Conservation (phyloP, 2,329 filamentous ascomycete species). For the Ascochyta clinopodiicola region DNA sequence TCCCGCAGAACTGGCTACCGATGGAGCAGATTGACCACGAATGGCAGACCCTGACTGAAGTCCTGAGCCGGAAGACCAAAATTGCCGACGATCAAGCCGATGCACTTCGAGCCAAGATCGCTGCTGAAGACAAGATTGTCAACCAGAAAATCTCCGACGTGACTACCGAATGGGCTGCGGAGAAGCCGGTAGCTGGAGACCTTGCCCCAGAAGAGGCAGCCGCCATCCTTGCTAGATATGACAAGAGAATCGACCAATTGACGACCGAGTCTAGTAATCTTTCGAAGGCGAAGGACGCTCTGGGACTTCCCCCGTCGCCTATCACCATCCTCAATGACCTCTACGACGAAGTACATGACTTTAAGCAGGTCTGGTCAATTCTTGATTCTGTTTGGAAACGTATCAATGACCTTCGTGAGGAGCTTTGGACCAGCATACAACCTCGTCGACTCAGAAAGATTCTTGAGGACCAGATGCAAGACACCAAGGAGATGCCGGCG, state of each 20-base stretch:
- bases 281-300: conserved; percentile 92
- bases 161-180: conserved; percentile 87
- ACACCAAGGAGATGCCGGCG: conserved; percentile 99
- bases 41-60: conserved; percentile 92
- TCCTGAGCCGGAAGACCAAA: conserved; percentile 89
- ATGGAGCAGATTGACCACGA: conserved; percentile 96
- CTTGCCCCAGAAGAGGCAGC: conserved; percentile 91
- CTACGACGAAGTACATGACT: conserved; percentile 95
- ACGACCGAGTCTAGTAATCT: conserved; percentile 93
- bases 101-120: conserved; percentile 91
- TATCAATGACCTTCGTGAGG: conserved; percentile 90
- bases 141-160: conserved; percentile 87
- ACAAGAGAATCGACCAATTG: conserved; percentile 81
- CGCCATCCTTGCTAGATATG: conserved; percentile 80
- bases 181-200: conserved; percentile 95
- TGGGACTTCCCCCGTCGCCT: conserved; percentile 81
- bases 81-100: conserved; percentile 97
- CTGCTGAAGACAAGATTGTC: conserved; percentile 90
- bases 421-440: conserved; percentile 93
- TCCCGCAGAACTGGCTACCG: conserved; percentile 90
- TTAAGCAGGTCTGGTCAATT: conserved; percentile 97
- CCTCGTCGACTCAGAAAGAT: conserved; percentile 89
- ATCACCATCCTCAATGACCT: conserved; percentile 85
- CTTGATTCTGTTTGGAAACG: conserved; percentile 96
- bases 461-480: conserved; percentile 91